phyloP scores from a whole-genome alignment of 2,329 filamentous ascomycete species.

The Dothideomycetes sp. region DNA sequence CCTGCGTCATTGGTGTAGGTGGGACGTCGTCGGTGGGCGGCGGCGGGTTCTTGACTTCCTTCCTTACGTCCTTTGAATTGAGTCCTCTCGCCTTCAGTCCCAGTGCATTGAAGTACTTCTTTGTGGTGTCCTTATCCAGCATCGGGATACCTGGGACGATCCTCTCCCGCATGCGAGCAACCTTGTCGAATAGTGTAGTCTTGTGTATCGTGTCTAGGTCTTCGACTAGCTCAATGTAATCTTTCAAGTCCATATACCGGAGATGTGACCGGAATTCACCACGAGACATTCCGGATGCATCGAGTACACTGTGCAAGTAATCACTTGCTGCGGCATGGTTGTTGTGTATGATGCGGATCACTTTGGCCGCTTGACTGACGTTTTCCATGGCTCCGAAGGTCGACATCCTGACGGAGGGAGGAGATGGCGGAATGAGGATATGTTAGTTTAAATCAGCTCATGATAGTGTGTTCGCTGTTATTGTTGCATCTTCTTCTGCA shows the following conservation, averaged over 20 bases:
- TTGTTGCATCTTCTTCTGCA: too few species aligned
- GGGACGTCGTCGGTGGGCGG: background rate
- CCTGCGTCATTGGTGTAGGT: background rate
- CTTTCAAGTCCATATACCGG: slow-evolving; percentile 3
- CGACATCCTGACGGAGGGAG: slow-evolving; percentile 3
- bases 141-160: background rate
- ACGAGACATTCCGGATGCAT: background rate
- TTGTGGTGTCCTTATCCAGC: slow-evolving; percentile 1
- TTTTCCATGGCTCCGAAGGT: background rate
- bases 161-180: slow-evolving; percentile 1
- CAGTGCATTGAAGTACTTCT: slow-evolving; percentile 7
- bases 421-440: background rate
- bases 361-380: slow-evolving; percentile 6
- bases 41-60: slow-evolving; percentile 1
- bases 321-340: slow-evolving; percentile 5
- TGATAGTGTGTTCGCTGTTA: background rate
- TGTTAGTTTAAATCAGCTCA: too few species aligned
- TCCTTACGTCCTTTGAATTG: slow-evolving; percentile 7
- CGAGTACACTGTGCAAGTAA: slow-evolving; percentile 1
- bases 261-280: background rate
- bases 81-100: slow-evolving; percentile 1
- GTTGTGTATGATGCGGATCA: slow-evolving; percentile 6
- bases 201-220: slow-evolving; percentile 10
- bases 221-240: slow-evolving; percentile 13
- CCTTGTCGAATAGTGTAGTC: slow-evolving; percentile 3